phyloP scores from a whole-genome alignment of 208 protist genomes.

The Wallacemonas sp. region DNA sequence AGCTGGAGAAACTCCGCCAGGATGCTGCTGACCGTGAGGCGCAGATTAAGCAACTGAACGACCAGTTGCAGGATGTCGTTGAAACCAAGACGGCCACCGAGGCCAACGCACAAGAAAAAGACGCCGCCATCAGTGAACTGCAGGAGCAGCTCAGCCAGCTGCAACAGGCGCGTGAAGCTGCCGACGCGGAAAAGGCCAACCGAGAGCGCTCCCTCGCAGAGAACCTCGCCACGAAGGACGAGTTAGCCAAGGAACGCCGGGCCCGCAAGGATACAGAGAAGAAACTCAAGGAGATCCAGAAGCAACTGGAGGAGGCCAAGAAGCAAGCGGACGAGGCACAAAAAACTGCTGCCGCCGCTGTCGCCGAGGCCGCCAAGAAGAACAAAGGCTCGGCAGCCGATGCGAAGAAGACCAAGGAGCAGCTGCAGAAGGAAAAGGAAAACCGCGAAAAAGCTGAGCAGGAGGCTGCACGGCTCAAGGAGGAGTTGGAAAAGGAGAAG shows the following conservation, averaged over 20 bases:
- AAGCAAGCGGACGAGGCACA: slow-evolving; percentile 14
- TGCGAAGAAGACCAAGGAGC: slow-evolving; percentile 12
- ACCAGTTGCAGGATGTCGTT: neutral
- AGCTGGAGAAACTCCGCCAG: slow-evolving; percentile 20
- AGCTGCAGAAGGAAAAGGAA: slow-evolving; percentile 30
- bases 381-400: slow-evolving; percentile 25
- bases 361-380: slow-evolving; percentile 8
- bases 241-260: slow-evolving; percentile 8
- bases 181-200: neutral
- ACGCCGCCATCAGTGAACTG: slow-evolving; percentile 7
- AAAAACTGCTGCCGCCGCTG: slow-evolving; percentile 10
- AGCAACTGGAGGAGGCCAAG: slow-evolving; percentile 7
- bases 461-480: neutral
- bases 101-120: neutral
- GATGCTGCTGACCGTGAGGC: slow-evolving; percentile 8
- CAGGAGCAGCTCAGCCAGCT: slow-evolving; percentile 22
- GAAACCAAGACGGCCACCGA: slow-evolving; percentile 1
- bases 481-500: slow-evolving; percentile 14
- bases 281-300: slow-evolving; percentile 17
- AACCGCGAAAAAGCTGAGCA: slow-evolving; percentile 34
- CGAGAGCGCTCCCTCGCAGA: neutral
- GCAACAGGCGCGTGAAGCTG: neutral
- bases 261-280: neutral
- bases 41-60: slow-evolving; percentile 4
- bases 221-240: neutral